Evolutionary conservation across 306 rosid genomes (phyloP).

Genomic region (Quercus dentata): DNA sequence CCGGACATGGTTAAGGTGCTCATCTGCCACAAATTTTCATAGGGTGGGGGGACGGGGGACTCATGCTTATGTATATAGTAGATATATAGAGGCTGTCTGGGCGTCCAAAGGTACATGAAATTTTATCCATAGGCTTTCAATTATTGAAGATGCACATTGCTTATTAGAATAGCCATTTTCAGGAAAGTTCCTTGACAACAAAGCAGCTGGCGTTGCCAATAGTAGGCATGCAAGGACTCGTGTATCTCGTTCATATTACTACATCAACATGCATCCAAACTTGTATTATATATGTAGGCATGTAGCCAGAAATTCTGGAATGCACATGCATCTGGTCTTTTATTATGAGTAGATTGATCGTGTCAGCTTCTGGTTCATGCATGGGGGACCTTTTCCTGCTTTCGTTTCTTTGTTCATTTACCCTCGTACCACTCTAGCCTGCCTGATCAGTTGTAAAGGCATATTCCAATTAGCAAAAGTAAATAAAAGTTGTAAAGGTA

Average conservation of each 20-base stretch:
- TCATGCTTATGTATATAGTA: too few species aligned
- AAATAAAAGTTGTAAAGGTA: not conserved
- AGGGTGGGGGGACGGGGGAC: too few species aligned
- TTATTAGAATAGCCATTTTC: not conserved
- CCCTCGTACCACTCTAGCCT: not conserved
- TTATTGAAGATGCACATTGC: too few species aligned
- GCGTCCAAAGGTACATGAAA: too few species aligned
- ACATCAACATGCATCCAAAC: not conserved
- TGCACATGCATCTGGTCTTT: constrained; percentile 8
- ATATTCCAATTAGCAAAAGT: too few species aligned
- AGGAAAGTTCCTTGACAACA: not conserved
- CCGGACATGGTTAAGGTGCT: too few species aligned
- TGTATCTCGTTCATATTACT: not conserved
- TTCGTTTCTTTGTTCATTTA: not conserved
- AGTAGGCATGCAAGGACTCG: constrained; percentile 5
- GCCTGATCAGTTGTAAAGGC: too few species aligned
- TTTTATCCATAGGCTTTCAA: too few species aligned
- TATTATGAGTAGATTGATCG: constrained; percentile 1
- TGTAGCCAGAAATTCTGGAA: constrained; percentile 1
- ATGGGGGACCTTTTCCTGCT: not conserved
- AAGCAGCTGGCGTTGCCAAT: not conserved
- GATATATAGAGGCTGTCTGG: too few species aligned
- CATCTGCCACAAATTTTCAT: too few species aligned
- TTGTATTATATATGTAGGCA: not conserved
- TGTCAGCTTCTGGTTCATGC: not conserved